Percentiles rank a stretch among this genome's conserved stretches.
Evolutionary conservation across 2,329 filamentous ascomycete species (phyloP).

Genomic region (Microcera coccophila): DNA sequence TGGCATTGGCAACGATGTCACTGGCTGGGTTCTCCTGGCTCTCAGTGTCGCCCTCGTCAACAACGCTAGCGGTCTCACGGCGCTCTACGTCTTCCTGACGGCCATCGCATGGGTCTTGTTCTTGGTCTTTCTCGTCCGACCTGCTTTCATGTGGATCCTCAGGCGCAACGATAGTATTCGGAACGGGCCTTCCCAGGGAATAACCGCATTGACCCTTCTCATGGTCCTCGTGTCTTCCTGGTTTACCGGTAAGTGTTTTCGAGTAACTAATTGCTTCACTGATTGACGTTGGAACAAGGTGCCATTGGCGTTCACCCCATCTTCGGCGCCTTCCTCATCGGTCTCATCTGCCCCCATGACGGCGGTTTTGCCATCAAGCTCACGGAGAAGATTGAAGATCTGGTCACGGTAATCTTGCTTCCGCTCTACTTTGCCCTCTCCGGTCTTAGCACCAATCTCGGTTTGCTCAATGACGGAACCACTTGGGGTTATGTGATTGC

Average conservation of each 20-base stretch:
- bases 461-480: constrained; percentile 73
- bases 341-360: constrained; percentile 85
- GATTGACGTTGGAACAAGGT: constrained; percentile 10
- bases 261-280: not conserved
- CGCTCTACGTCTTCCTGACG: constrained; percentile 78
- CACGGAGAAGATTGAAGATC: constrained; percentile 90
- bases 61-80: constrained; percentile 74
- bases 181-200: constrained; percentile 81
- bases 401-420: constrained; percentile 77
- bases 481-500: constrained; percentile 89
- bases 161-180: constrained; percentile 72
- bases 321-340: constrained; percentile 87
- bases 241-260: constrained; percentile 59
- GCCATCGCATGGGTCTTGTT: constrained; percentile 73
- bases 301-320: constrained; percentile 93
- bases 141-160: constrained; percentile 70
- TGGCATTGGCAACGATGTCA: constrained; percentile 83
- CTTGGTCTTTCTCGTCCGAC: constrained; percentile 67
- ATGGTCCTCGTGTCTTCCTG: constrained; percentile 76
- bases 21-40: constrained; percentile 78
- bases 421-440: constrained; percentile 93
- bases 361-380: constrained; percentile 86
- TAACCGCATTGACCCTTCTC: constrained; percentile 78
- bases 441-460: constrained; percentile 82
- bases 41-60: constrained; percentile 93